Percentiles rank a stretch among this genome's conserved stretches.
phyloP scores from a whole-genome alignment of 345 rosid species.

The Ailanthus altissimus region DNA sequence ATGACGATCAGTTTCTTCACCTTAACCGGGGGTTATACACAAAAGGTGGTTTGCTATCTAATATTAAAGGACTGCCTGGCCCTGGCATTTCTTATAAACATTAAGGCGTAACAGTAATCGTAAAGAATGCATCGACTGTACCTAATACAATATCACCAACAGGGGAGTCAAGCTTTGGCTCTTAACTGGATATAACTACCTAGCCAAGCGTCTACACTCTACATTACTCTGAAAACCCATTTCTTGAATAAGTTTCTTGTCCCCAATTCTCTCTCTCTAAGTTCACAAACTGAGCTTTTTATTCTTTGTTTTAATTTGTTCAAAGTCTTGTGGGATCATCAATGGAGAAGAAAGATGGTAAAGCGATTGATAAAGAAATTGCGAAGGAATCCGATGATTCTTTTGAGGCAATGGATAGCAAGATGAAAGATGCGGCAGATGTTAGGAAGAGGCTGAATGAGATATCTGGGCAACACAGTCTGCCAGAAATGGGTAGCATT shows the following conservation, averaged over 20 bases:
- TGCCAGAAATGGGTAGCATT: not conserved
- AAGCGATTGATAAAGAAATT: not conserved
- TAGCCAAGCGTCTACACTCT: not conserved
- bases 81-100: too few species aligned
- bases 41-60: too few species aligned
- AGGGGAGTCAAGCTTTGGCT: not conserved
- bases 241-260: not conserved
- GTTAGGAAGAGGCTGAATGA: not conserved
- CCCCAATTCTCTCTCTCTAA: not conserved
- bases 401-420: not conserved
- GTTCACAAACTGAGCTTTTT: not conserved
- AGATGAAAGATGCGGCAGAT: not conserved
- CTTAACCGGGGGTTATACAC: too few species aligned
- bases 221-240: too few species aligned
- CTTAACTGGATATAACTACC: not conserved
- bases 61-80: too few species aligned
- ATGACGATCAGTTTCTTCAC: not conserved
- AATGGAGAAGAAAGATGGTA: not conserved
- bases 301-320: not conserved
- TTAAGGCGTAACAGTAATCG: too few species aligned
- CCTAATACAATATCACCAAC: not conserved
- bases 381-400: not conserved
- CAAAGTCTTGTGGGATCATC: not conserved
- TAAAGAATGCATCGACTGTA: not conserved
- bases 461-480: not conserved